phyloP scores from a whole-genome alignment of 495 filamentous ascomycete genomes.

The Parathielavia appendiculata region DNA sequence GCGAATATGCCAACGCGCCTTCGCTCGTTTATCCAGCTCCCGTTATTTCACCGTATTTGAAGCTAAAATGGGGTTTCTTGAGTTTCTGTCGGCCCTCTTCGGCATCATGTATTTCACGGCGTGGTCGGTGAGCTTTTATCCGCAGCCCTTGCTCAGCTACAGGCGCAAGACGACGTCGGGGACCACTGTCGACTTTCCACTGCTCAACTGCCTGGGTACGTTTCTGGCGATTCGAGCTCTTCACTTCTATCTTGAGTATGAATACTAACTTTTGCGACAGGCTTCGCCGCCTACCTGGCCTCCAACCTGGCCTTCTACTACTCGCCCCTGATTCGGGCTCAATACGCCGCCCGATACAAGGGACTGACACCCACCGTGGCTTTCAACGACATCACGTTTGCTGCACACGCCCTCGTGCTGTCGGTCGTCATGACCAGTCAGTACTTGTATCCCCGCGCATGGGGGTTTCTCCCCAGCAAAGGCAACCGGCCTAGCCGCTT shows the following conservation, averaged over 20 bases:
- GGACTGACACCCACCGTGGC: conserved; percentile 74
- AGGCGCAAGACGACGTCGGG: conserved; percentile 70
- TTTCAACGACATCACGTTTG: conserved; percentile 87
- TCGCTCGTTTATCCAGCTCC: background rate
- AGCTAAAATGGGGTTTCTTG: conserved; percentile 16
- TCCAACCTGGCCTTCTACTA: conserved; percentile 71
- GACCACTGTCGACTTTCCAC: conserved; percentile 78
- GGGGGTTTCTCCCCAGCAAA: conserved; percentile 64
- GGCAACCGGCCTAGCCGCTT: conserved; percentile 54
- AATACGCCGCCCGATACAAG: conserved; percentile 79
- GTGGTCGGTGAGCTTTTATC: conserved; percentile 91
- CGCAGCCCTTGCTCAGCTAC: conserved; percentile 75
- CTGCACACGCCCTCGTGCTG: conserved; percentile 66
- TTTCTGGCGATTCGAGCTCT: conserved; percentile 20
- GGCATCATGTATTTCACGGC: conserved; percentile 61
- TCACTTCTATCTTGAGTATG: background rate
- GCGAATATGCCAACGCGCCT: background rate
- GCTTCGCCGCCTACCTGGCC: conserved; percentile 73
- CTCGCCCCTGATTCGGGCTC: conserved; percentile 65
- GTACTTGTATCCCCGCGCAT: conserved; percentile 62
- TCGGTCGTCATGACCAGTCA: conserved; percentile 65
- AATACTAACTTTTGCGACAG: conserved; percentile 24
- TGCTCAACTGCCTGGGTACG: conserved; percentile 69
- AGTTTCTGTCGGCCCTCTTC: conserved; percentile 47
- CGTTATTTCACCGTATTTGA: background rate